Percentiles rank a stretch among this genome's conserved stretches.
Evolutionary conservation across 441 rosid species (phyloP).

Genomic region (Croton setiger): DNA sequence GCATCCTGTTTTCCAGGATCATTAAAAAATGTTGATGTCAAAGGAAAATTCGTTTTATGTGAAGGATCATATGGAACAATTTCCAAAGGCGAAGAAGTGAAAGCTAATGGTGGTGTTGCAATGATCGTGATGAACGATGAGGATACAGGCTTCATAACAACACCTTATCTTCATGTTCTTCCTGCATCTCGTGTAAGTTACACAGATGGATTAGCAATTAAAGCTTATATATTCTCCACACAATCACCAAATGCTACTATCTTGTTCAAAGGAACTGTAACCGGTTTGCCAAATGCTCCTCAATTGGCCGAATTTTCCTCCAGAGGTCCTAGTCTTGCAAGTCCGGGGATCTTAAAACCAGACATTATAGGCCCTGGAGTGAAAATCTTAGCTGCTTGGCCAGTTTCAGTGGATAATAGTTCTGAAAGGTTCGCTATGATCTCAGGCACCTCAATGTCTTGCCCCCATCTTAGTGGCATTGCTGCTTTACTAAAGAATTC

Average conservation of each 20-base stretch:
- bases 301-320: constrained; percentile 33
- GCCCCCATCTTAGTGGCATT: constrained; percentile 81
- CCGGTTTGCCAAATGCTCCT: constrained; percentile 23
- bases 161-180: constrained; percentile 22
- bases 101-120: constrained; percentile 31
- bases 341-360: constrained; percentile 29
- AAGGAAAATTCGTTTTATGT: constrained; percentile 51
- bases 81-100: constrained; percentile 33
- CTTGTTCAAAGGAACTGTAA: constrained; percentile 31
- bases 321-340: constrained; percentile 29
- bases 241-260: constrained; percentile 24
- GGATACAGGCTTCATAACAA: constrained; percentile 15
- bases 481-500: constrained; percentile 73
- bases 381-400: constrained; percentile 49
- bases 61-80: constrained; percentile 22
- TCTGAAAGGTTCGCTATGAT: constrained; percentile 50
- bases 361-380: constrained; percentile 39
- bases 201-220: constrained; percentile 19
- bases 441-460: constrained; percentile 92
- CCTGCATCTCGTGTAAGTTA: constrained; percentile 33
- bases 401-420: constrained; percentile 29
- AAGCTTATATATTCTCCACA: constrained; percentile 27
- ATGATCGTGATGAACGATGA: constrained; percentile 33
- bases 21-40: constrained; percentile 27
- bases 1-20: constrained; percentile 34